Conservation (phyloP, 2,329 filamentous ascomycete species). For the Zasmidium angulare region DNA sequence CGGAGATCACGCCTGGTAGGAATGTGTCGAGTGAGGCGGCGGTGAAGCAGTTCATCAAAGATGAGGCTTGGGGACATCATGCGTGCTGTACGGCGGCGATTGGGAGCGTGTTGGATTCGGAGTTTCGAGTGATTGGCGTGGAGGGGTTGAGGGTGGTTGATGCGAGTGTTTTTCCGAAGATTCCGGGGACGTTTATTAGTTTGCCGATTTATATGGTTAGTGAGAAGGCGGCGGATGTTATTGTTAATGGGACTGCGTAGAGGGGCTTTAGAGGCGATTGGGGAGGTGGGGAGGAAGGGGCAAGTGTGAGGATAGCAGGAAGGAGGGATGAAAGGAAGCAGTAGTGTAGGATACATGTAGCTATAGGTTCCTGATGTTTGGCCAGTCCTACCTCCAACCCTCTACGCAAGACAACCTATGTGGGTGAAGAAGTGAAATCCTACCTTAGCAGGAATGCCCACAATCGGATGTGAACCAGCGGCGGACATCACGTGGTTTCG, state of each 20-base stretch:
- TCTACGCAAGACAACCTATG: too few species aligned
- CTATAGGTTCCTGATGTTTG: too few species aligned
- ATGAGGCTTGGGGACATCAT: conserved; percentile 59
- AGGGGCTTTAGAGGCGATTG: not conserved
- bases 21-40: conserved; percentile 45
- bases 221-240: conserved; percentile 63
- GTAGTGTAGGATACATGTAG: too few species aligned
- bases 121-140: conserved; percentile 59
- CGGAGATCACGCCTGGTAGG: conserved; percentile 44
- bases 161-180: conserved; percentile 58
- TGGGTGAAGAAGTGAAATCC: too few species aligned
- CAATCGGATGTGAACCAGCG: too few species aligned
- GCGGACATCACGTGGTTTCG: too few species aligned
- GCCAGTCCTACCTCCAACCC: too few species aligned
- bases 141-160: conserved; percentile 61
- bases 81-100: conserved; percentile 58
- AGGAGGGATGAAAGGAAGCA: too few species aligned
- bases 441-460: too few species aligned
- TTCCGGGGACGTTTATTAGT: conserved; percentile 56
- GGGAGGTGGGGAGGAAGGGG: not conserved
- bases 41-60: conserved; percentile 50
- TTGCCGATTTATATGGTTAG: conserved; percentile 56
- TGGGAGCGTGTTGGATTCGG: conserved; percentile 57
- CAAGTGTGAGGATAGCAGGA: too few species aligned
- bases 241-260: conserved; percentile 31